Conservation (phyloP, 192 early-diverging fungal genomes). For the Diversispora epigaea region DNA sequence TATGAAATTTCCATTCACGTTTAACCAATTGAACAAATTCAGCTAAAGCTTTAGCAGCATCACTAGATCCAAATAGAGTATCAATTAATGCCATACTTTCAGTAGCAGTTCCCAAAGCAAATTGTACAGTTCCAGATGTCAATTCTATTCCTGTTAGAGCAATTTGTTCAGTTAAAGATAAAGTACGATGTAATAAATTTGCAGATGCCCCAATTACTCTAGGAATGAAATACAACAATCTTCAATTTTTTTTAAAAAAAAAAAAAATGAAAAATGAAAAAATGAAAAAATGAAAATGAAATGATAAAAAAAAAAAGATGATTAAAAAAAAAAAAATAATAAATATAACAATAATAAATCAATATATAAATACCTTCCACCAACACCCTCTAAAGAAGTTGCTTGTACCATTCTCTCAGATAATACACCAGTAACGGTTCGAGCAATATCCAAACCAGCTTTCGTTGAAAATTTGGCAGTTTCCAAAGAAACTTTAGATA, state of each 20-base stretch:
- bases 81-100: constrained; percentile 57
- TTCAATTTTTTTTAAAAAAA: not conserved
- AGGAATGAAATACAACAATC: constrained; percentile 20
- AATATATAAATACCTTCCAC: not conserved
- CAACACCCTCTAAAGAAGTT: not conserved
- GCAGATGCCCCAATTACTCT: constrained; percentile 24
- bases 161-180: constrained; percentile 30
- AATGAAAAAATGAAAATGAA: not conserved
- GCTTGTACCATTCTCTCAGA: constrained; percentile 18
- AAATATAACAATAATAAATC: not conserved
- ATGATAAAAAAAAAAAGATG: not conserved
- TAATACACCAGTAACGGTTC: constrained; percentile 20
- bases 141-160: constrained; percentile 26
- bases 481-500: constrained; percentile 19
- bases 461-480: constrained; percentile 6
- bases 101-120: constrained; percentile 37
- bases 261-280: not conserved
- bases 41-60: constrained; percentile 84
- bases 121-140: constrained; percentile 24
- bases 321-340: not conserved
- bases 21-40: constrained; percentile 78
- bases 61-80: constrained; percentile 92
- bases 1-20: constrained; percentile 40
- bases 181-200: constrained; percentile 18
- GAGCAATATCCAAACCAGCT: constrained; percentile 7